These are phyloP conservation scores for Ascochyta fabae DNA, from an alignment of 2,329 filamentous ascomycete species.

Conservation along the genomic window DNA sequence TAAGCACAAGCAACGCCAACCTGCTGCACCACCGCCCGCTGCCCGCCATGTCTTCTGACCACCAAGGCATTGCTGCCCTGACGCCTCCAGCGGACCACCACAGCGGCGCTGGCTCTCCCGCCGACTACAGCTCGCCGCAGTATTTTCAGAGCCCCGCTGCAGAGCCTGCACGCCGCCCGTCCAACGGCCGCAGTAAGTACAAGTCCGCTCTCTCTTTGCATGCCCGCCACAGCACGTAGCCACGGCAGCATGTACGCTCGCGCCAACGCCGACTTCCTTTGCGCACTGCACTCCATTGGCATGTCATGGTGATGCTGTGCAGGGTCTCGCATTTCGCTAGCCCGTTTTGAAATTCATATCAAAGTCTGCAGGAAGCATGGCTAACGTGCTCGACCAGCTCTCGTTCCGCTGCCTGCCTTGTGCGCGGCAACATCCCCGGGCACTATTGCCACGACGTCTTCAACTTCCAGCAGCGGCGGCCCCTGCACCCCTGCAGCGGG, in stretches of 20 bases:
- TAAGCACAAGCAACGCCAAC: constrained; percentile 25
- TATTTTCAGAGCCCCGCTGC: constrained; percentile 16
- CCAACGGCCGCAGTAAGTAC: constrained; percentile 29
- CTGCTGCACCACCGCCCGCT: constrained; percentile 23
- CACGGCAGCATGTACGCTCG: background rate
- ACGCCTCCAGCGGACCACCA: constrained; percentile 20
- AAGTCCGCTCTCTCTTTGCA: constrained; percentile 10
- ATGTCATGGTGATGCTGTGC: constrained; percentile 8
- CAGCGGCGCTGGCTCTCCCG: constrained; percentile 22
- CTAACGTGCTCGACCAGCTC: constrained; percentile 12
- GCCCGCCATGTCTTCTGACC: constrained; percentile 28
- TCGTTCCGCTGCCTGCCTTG: constrained; percentile 16
- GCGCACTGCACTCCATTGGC: constrained; percentile 1
- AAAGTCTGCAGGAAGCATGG: constrained; percentile 10
- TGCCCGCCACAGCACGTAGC: constrained; percentile 16
- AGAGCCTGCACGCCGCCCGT: constrained; percentile 23
- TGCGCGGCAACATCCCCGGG: constrained; percentile 12
- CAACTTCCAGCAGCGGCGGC: constrained; percentile 24
- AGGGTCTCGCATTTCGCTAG: constrained; percentile 11
- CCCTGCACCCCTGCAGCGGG: constrained; percentile 40
- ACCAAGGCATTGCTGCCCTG: constrained; percentile 21
- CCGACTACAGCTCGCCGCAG: constrained; percentile 23
- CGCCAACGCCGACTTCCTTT: background rate
- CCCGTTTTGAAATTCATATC: constrained; percentile 11
- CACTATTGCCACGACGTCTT: constrained; percentile 34